Percentiles rank a stretch among this genome's conserved stretches.
Conservation (phyloP, 306 rosid species). For the Pueraria montana region DNA sequence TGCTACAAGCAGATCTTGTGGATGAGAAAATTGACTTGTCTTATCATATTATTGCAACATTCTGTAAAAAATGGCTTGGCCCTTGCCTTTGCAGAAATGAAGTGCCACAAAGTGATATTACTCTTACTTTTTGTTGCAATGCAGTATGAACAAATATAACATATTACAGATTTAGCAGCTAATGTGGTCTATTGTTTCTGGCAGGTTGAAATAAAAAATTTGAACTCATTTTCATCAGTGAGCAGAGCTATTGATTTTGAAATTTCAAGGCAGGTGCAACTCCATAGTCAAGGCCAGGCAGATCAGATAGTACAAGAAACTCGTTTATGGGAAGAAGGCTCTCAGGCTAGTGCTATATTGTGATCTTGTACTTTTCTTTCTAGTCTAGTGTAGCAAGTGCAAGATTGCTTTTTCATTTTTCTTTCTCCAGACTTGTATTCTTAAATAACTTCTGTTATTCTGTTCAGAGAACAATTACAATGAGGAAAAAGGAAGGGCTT, state of each 20-base stretch:
- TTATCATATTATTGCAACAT: not conserved
- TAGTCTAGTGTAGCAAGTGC: constrained; percentile 27
- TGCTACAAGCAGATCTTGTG: not conserved
- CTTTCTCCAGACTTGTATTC: constrained; percentile 46
- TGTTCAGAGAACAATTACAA: constrained; percentile 42
- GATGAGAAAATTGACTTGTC: constrained; percentile 19
- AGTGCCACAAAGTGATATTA: not conserved
- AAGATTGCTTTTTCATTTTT: constrained; percentile 43
- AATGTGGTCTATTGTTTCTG: constrained; percentile 48
- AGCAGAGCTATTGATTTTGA: constrained; percentile 94
- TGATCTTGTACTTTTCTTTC: constrained; percentile 46
- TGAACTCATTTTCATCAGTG: constrained; percentile 86
- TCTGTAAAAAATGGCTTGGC: not conserved
- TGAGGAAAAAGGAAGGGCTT: constrained; percentile 99
- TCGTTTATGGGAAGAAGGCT: constrained; percentile 93
- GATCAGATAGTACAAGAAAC: constrained; percentile 93
- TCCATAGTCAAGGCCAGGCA: constrained; percentile 79
- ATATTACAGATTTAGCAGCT: constrained; percentile 27
- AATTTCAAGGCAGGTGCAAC: constrained; percentile 84
- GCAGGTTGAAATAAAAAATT: constrained; percentile 96
- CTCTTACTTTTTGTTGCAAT: constrained; percentile 1
- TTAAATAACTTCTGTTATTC: not conserved
- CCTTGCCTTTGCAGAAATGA: not conserved
- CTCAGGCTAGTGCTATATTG: constrained; percentile 70
- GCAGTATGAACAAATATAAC: constrained; percentile 22